Conservation (phyloP, 495 filamentous ascomycete species). For the Viridothelium virens region DNA sequence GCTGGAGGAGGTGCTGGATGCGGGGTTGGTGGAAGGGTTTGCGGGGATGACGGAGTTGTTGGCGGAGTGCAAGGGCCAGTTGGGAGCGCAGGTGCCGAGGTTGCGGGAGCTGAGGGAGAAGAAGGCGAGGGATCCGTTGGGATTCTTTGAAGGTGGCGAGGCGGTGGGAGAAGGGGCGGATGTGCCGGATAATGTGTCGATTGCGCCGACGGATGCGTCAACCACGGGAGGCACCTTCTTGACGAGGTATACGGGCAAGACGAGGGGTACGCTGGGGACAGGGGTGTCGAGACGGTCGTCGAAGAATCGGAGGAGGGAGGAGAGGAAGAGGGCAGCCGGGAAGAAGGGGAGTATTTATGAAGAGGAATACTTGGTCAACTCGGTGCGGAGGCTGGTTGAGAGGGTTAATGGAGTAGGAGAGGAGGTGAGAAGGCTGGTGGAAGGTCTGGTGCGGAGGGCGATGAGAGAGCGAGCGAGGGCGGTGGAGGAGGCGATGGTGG, state of each 20-base stretch:
- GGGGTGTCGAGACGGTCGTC: slow-evolving; percentile 64
- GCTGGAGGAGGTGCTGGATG: slow-evolving; percentile 47
- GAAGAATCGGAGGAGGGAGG: slow-evolving; percentile 76
- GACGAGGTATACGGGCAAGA: slow-evolving; percentile 79
- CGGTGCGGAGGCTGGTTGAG: slow-evolving; percentile 74
- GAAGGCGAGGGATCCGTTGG: slow-evolving; percentile 67
- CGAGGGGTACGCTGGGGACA: slow-evolving; percentile 57
- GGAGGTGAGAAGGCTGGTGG: slow-evolving; percentile 64
- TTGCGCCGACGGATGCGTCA: slow-evolving; percentile 75
- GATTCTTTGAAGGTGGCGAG: slow-evolving; percentile 50
- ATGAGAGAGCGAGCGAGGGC: slow-evolving; percentile 84
- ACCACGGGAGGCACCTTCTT: slow-evolving; percentile 75
- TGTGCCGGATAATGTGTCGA: slow-evolving; percentile 82
- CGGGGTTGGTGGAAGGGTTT: slow-evolving; percentile 67
- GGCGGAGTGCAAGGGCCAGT: slow-evolving; percentile 80
- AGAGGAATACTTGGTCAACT: slow-evolving; percentile 90
- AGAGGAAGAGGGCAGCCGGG: slow-evolving; percentile 87
- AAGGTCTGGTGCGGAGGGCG: slow-evolving; percentile 62
- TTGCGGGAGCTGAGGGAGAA: slow-evolving; percentile 72
- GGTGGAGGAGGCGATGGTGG: slow-evolving; percentile 61
- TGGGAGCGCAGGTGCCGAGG: slow-evolving; percentile 74
- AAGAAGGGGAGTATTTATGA: slow-evolving; percentile 97
- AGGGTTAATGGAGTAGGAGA: slow-evolving; percentile 61
- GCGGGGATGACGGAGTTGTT: slow-evolving; percentile 77
- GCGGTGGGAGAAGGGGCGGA: slow-evolving; percentile 47